Conservation (phyloP, 139 green algal species). For the Astrephomene gubernaculifera region DNA sequence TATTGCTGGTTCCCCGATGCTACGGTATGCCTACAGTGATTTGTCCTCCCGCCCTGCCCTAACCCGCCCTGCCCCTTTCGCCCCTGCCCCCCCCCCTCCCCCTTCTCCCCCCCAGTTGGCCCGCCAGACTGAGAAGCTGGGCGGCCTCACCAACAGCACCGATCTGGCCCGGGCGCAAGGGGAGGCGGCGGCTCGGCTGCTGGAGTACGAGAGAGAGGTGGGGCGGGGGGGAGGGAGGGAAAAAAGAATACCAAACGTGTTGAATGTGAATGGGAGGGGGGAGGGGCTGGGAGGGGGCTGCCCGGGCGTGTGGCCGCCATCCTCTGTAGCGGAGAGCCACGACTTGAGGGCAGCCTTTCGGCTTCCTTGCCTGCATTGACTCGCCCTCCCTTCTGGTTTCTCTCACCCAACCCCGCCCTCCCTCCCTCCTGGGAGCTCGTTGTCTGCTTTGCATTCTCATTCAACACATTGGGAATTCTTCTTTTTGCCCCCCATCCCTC, state of each 20-base stretch:
- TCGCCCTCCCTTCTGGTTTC: too few species aligned
- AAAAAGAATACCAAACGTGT: background rate
- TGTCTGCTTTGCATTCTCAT: too few species aligned
- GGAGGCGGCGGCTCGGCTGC: constrained; percentile 15
- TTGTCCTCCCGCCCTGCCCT: too few species aligned
- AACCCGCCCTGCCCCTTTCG: background rate
- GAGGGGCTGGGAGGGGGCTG: background rate
- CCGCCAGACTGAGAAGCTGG: background rate
- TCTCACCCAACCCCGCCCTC: too few species aligned
- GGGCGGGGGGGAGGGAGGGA: background rate
- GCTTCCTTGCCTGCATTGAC: too few species aligned
- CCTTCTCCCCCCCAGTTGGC: background rate
- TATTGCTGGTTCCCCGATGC: too few species aligned
- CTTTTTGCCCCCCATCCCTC: background rate
- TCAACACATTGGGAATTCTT: too few species aligned
- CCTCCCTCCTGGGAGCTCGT: too few species aligned
- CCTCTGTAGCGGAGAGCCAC: too few species aligned
- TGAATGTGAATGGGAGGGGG: background rate
- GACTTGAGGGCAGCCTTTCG: too few species aligned
- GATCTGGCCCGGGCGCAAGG: background rate
- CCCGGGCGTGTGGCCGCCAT: too few species aligned
- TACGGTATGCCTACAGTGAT: too few species aligned
- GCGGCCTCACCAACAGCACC: background rate
- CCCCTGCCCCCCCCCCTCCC: background rate
- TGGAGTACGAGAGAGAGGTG: constrained; percentile 12